Evolutionary conservation across 2,329 filamentous ascomycete species (phyloP).

Genomic region (Trichoderma pleuroti): DNA sequence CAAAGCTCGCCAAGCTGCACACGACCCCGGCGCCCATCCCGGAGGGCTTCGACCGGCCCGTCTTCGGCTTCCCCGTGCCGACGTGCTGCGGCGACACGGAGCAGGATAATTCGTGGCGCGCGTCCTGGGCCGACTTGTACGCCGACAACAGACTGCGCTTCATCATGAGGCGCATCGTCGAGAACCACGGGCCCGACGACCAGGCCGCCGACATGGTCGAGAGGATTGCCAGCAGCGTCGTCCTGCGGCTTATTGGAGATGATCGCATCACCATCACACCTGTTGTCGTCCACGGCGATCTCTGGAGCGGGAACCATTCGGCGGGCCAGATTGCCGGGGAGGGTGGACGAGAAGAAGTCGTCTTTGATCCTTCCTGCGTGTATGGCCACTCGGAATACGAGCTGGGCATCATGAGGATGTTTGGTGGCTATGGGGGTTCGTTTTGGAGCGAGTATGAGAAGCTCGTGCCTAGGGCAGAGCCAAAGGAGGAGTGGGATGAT

Average conservation of each 20-base stretch:
- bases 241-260: slow-evolving; percentile 72
- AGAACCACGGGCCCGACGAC: slow-evolving; percentile 60
- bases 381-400: slow-evolving; percentile 91
- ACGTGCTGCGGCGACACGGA: slow-evolving; percentile 85
- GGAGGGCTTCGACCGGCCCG: slow-evolving; percentile 52
- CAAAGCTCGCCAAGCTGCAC: slow-evolving; percentile 76
- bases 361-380: slow-evolving; percentile 77
- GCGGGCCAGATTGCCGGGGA: slow-evolving; percentile 57
- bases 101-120: slow-evolving; percentile 72
- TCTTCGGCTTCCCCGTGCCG: slow-evolving; percentile 79
- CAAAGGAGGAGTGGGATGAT: slow-evolving; percentile 79
- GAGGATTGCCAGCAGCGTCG: slow-evolving; percentile 58
- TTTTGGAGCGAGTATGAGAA: slow-evolving; percentile 78
- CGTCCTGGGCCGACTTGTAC: slow-evolving; percentile 83
- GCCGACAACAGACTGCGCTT: slow-evolving; percentile 68
- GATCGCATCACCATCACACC: slow-evolving; percentile 63
- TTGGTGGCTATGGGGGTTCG: slow-evolving; percentile 72
- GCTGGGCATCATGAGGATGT: slow-evolving; percentile 93
- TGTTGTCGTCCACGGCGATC: slow-evolving; percentile 82
- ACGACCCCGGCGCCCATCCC: slow-evolving; percentile 67
- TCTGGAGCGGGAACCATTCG: slow-evolving; percentile 88
- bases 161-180: slow-evolving; percentile 57
- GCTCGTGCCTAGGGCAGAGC: slow-evolving; percentile 75
- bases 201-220: slow-evolving; percentile 64
- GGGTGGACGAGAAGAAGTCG: slow-evolving; percentile 63